Conservation (phyloP, 441 rosid genomes). For the Eugenia klotzschiana region DNA sequence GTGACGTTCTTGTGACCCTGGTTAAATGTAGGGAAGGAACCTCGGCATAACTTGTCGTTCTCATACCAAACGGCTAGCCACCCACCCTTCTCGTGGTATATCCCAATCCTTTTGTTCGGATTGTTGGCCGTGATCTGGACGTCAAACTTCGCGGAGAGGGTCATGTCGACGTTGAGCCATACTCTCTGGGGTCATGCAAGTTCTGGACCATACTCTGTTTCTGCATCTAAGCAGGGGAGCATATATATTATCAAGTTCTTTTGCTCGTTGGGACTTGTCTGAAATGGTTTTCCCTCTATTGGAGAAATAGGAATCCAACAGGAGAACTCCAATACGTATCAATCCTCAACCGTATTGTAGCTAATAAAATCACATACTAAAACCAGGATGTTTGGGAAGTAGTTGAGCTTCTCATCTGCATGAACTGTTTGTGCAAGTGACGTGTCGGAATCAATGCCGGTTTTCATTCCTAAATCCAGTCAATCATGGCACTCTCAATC, state of each 20-base stretch:
- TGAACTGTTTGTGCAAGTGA: neutral
- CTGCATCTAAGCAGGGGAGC: neutral
- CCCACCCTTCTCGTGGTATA: conserved; percentile 42
- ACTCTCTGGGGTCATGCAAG: neutral
- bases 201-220: neutral
- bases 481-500: neutral
- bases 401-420: conserved; percentile 29
- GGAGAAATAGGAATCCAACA: neutral
- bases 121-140: conserved; percentile 45
- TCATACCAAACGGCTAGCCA: conserved; percentile 34
- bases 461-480: neutral
- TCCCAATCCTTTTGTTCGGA: conserved; percentile 45
- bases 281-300: neutral
- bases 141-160: conserved; percentile 32
- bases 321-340: neutral
- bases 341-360: conserved; percentile 34
- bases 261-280: neutral
- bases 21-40: conserved; percentile 40
- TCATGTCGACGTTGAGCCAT: conserved; percentile 33
- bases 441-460: neutral
- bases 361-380: conserved; percentile 11
- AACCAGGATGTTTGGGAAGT: conserved; percentile 6
- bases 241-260: neutral
- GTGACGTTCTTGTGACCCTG: conserved; percentile 47
- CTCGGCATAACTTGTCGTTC: conserved; percentile 32